Evolutionary conservation across 305 asterid genomes (phyloP), one percentile per base, ranked within the genome.

Genomic region (Solanum hybrid): DNA sequence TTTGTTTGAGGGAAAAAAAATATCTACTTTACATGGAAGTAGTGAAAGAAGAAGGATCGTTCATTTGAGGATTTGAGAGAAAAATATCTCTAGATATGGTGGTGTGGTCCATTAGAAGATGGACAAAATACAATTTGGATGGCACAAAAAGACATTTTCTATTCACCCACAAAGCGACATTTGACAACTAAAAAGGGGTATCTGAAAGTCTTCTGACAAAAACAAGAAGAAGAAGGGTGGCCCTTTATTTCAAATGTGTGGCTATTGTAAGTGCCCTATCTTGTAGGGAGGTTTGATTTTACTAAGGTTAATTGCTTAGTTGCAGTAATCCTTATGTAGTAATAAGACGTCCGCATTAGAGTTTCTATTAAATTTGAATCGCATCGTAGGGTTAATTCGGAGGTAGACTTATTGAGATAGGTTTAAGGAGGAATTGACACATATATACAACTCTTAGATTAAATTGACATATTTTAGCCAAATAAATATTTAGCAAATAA

Each of bases 261-360:
- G 95, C 92, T 92, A 88, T 89, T 41, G 86, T 87, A 38, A 78
- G 81, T 93, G 88, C 95, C 95, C 93, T 89, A 91, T 95, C 95
- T 91, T 89, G 41, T 75, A 29, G 72, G 72, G 68, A 20, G 88
- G 6, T 39, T 26, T 22, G 39, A 14, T 37, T 82, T 82, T 82
- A 77, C 38, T 15, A 15, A 77, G 82, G 82, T 32, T 77, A 73
- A 13, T 86, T n/a, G 39, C n/a, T 7, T 29, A 51, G 76, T 31
- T 68, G 36, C 29, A 22, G 33, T 86, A 85, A 78, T 32, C 82
- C 39, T 77, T 7, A 31, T 32, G 39, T 6, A 57, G 24, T 57
- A 57, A 57, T 51, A 51, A 15, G 68, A 51, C 0, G 3, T 5
- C 3, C 9, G 24, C 7, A 20, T 57, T 17, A 22, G 24, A 17